Percentiles rank a stretch among this genome's conserved stretches.
Conservation (phyloP, 2,329 filamentous ascomycete species). For the Pseudogymnoascus sp. region DNA sequence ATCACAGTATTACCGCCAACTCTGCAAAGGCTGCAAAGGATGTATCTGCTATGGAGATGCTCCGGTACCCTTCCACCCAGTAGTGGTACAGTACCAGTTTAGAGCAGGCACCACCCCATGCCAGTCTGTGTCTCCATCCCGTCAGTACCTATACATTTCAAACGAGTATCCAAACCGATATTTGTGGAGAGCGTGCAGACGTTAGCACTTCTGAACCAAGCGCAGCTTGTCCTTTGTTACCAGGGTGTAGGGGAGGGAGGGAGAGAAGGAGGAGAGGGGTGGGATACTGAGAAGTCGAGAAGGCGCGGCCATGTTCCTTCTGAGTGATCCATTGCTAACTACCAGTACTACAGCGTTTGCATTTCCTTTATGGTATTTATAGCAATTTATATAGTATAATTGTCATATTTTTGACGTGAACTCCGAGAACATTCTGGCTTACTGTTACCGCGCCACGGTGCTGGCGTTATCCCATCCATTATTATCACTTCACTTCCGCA, state of each 20-base stretch:
- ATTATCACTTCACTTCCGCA: neutral
- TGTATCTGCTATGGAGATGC: constrained; percentile 5
- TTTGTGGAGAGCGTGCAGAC: neutral
- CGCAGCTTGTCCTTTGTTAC: neutral
- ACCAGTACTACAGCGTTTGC: neutral
- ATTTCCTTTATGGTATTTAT: neutral
- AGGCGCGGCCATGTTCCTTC: neutral
- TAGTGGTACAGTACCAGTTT: neutral
- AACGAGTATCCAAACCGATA: constrained; percentile 5
- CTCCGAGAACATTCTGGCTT: neutral
- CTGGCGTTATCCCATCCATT: neutral
- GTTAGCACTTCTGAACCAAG: neutral
- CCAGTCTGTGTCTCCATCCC: neutral
- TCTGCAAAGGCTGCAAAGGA: neutral
- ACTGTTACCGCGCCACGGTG: neutral
- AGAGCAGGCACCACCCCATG: neutral
- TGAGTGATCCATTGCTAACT: neutral
- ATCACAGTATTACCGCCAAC: neutral
- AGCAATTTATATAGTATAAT: neutral
- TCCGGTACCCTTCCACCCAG: neutral
- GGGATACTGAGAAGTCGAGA: neutral
- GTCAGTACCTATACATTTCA: neutral
- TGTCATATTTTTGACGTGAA: neutral
- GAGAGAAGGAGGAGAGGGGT: neutral
- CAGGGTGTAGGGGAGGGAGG: neutral